Evolutionary conservation across 495 filamentous ascomycete genomes (phyloP), one percentile per base, ranked within the genome.

Genomic region (Hypoxylon subgilvum): DNA sequence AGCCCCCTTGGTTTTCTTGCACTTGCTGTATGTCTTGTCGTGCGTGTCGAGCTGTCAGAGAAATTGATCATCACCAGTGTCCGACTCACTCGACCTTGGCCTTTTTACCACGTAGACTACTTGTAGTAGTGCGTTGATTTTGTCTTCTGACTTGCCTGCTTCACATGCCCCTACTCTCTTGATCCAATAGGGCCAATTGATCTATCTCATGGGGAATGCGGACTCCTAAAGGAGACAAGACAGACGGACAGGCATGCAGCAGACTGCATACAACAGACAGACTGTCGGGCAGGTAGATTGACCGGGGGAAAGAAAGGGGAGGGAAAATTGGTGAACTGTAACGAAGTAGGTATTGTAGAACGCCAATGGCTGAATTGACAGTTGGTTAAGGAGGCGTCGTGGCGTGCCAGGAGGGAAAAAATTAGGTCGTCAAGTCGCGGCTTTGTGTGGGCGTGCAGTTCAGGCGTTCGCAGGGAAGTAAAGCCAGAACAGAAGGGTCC

Each of bases 331-430:
- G 31, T 13, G 31, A 6, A 35, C 9, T 35, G 31, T n/a, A 4
- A 18, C 13, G 34, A 4, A 7, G 13, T 38, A 14, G 13, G 13
- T 5, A 36, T 19, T 34, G 32, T 16, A 31, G 19, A 52, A 62
- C 17, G 31, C 39, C 47, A 62, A 49, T 50, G 45, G 58, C 51
- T 56, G 47, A 53, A 25, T 52, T 44, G 38, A 23, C 17, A 34
- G 35, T 22, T 23, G 21, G 43, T 39, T 45, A 43, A 49, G 50
- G 49, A 42, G 41, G 53, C 36, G 53, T 55, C 49, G 53, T 50
- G 53, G 61, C 53, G 35, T 57, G 53, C 53, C 36, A 52, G 48
- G 52, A 63, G 48, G 47, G 13, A 38, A 38, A 38, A 57, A 63
- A 58, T 52, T 47, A 39, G 49, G 48, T 58, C 53, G 47, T 57